Evolutionary conservation across 2,329 filamentous ascomycete genomes (phyloP).

Genomic region (Fusarium nanum): DNA sequence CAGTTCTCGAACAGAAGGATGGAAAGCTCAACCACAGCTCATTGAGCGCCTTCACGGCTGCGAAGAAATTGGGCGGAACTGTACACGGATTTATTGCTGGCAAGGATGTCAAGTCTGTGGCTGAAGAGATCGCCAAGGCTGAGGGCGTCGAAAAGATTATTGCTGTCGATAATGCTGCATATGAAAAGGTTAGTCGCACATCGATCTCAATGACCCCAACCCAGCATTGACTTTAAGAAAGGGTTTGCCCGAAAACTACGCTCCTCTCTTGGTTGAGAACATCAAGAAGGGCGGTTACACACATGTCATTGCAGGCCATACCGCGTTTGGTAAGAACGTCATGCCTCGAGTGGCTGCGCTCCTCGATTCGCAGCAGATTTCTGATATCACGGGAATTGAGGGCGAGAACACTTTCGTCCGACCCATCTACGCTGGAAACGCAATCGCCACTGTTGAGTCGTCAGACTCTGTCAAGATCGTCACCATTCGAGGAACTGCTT

Average conservation of each 20-base stretch:
- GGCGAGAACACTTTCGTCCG: constrained; percentile 94
- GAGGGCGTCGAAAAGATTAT: constrained; percentile 93
- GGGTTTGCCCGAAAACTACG: constrained; percentile 93
- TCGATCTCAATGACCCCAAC: not conserved
- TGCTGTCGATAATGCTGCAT: constrained; percentile 86
- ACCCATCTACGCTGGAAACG: constrained; percentile 97
- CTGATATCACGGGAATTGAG: constrained; percentile 88
- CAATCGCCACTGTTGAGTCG: constrained; percentile 94
- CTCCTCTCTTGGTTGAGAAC: constrained; percentile 93
- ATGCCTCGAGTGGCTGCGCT: constrained; percentile 92
- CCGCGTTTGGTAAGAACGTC: constrained; percentile 95
- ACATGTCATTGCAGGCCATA: constrained; percentile 90
- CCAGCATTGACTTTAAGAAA: constrained; percentile 50
- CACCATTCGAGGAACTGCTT: constrained; percentile 93
- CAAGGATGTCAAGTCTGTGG: constrained; percentile 77
- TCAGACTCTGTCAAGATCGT: constrained; percentile 86
- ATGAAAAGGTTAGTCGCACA: constrained; percentile 78
- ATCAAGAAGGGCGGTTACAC: constrained; percentile 96
- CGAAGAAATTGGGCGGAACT: constrained; percentile 84
- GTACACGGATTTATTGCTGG: constrained; percentile 92
- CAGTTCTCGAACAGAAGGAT: constrained; percentile 91
- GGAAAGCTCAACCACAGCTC: constrained; percentile 87
- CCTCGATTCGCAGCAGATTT: constrained; percentile 92
- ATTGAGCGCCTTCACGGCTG: constrained; percentile 86
- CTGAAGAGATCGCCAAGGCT: constrained; percentile 87